These are phyloP conservation scores for Pseudisothecium myosuroides DNA, from an alignment of 225 moss, liverwort and hornwort species.

Conservation along the genomic window DNA sequence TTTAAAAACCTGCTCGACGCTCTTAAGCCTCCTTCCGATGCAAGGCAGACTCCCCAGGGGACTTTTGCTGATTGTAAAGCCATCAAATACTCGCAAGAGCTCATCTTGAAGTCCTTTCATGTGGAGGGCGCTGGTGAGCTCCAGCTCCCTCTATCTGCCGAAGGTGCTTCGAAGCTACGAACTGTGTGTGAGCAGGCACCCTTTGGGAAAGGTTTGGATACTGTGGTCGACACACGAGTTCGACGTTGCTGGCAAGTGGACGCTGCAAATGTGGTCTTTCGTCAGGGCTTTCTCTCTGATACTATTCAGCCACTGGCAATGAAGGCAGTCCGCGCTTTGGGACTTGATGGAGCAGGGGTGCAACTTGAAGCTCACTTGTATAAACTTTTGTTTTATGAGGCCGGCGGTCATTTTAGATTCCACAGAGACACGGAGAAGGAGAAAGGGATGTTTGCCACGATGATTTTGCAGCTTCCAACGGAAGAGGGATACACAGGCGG, in stretches of 20 bases:
- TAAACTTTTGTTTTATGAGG: background rate
- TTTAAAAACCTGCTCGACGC: background rate
- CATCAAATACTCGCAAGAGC: background rate
- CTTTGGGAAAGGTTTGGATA: background rate
- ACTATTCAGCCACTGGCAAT: background rate
- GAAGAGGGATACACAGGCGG: background rate
- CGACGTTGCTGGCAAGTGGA: constrained; percentile 5
- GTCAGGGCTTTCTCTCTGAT: background rate
- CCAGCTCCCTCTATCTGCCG: constrained; percentile 1
- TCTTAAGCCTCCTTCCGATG: background rate
- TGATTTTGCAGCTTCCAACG: constrained; percentile 13
- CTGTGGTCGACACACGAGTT: background rate
- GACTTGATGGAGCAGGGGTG: background rate
- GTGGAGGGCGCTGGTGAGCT: constrained; percentile 10
- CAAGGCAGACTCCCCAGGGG: background rate
- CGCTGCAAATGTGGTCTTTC: constrained; percentile 1
- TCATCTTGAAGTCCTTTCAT: background rate
- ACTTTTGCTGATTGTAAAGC: background rate
- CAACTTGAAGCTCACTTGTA: background rate
- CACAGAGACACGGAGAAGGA: constrained; percentile 12
- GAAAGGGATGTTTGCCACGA: background rate
- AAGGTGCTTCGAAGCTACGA: background rate
- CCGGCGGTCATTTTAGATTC: background rate
- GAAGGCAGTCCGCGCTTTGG: background rate
- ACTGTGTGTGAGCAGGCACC: background rate